Evolutionary conservation across 2,329 filamentous ascomycete genomes (phyloP), one percentile per base, ranked within the genome.

Genomic region (Hymenoscyphus scutula): DNA sequence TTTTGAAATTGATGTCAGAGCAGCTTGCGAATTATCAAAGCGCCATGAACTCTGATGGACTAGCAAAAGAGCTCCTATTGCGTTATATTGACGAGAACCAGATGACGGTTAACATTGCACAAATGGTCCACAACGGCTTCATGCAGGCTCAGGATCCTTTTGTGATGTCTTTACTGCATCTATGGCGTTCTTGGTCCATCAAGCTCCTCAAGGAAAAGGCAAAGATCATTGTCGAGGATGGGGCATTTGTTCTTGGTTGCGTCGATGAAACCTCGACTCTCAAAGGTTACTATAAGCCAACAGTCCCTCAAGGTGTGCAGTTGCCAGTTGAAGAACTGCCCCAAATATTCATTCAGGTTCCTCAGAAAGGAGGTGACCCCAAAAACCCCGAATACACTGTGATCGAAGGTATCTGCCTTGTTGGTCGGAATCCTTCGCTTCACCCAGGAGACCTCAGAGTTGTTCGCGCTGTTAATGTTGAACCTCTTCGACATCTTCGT

Each of bases 131-230:
- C 1, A 87, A 90, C 65, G 92, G 91, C 0, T 98, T 99, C 76
- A 90, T 93, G 81, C 76, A 80, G 1, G 75, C 77, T 0, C 76
- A 78, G 25, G 95, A 99, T 63, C 94, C 94, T 0, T 98, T 98
- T 74, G 81, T 92, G 25, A 82, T 86, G 64, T 92, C 92, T 0
- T 76, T 97, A 8, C 78, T 99, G 11, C 84, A 87, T 38, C 80
- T 98, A 0, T 99, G 95, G 94, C 84, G 89, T 65, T 85, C 91
- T 1, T 98, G 91, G 90, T 91, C 89, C 0, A 84, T 97, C 68
- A 97, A 96, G 72, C 84, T 89, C 13, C 82, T 99, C 19, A 97
- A 97, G 69, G 92, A 98, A 69, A 98, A 97, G 70, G 92, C 94
- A 0, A 89, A 89, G 30, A 91, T 99, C 53, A 82, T 87, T 1